A percentile compares a stretch with the other conserved stretches of the same genome.
phyloP scores from a whole-genome alignment of 2,329 filamentous ascomycete genomes.

The Aspergillus ibericus region DNA sequence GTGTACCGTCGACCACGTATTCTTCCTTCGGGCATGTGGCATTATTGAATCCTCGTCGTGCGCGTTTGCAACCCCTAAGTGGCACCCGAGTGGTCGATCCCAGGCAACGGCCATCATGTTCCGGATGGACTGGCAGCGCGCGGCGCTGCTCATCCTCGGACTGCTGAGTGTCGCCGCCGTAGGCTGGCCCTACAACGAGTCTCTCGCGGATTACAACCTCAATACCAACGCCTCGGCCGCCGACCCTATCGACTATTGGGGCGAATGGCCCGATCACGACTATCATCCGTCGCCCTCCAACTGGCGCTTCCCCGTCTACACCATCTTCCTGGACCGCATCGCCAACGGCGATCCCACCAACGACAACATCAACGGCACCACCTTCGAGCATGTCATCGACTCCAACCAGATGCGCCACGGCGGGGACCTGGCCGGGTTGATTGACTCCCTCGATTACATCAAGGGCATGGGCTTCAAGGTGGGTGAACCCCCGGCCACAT shows the following conservation, averaged over 20 bases:
- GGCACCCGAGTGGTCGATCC: conserved; percentile 5
- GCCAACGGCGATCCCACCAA: conserved; percentile 64
- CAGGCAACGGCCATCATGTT: conserved; percentile 5
- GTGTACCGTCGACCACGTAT: too few relatives aligned
- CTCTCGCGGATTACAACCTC: conserved; percentile 56
- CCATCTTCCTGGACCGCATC: conserved; percentile 62
- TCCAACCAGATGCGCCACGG: conserved; percentile 63
- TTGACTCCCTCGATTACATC: conserved; percentile 62
- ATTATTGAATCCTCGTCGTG: not conserved
- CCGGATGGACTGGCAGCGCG: conserved; percentile 1
- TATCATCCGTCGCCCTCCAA: conserved; percentile 58
- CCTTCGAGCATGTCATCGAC: conserved; percentile 60
- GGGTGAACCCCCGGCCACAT: not conserved
- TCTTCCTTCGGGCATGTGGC: conserved; percentile 5
- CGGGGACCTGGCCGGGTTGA: conserved; percentile 57
- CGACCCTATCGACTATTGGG: conserved; percentile 57
- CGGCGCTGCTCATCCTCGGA: conserved; percentile 4
- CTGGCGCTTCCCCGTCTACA: conserved; percentile 66
- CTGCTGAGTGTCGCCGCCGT: conserved; percentile 9
- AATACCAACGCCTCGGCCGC: conserved; percentile 59
- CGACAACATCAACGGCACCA: conserved; percentile 61
- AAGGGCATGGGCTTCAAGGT: conserved; percentile 64
- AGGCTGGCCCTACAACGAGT: conserved; percentile 49
- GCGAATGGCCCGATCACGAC: conserved; percentile 52
- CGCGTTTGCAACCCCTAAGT: not conserved